Evolutionary conservation across 139 green algal species (phyloP).

Genomic region (Gonium pectorale): DNA sequence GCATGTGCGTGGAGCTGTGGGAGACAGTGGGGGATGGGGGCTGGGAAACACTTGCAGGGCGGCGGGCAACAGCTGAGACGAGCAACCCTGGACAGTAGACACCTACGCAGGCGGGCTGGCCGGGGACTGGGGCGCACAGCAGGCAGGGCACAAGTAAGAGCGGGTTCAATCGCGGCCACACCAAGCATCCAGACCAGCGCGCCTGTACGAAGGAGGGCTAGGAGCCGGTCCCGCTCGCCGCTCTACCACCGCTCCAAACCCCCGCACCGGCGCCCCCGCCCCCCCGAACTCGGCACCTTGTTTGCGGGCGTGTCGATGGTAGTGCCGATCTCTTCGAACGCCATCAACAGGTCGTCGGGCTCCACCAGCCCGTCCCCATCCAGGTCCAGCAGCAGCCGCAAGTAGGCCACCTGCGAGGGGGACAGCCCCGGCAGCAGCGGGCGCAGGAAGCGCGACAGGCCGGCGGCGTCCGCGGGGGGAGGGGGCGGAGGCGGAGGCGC

Average conservation of each 20-base stretch:
- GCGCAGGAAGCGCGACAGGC: constrained; percentile 21
- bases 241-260: too few species aligned
- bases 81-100: too few species aligned
- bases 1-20: constrained; percentile 53
- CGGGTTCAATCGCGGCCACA: too few species aligned
- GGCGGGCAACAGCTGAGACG: too few species aligned
- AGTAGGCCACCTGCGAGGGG: constrained; percentile 24
- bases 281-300: constrained; percentile 14
- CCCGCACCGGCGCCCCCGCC: too few species aligned
- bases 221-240: too few species aligned
- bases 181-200: too few species aligned
- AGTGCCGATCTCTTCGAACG: constrained; percentile 60
- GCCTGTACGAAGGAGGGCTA: too few species aligned
- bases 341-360: constrained; percentile 55
- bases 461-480: neutral
- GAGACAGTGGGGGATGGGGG: neutral
- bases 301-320: constrained; percentile 49
- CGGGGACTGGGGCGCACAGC: too few species aligned
- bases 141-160: too few species aligned
- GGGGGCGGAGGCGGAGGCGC: neutral
- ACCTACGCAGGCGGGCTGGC: too few species aligned
- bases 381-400: constrained; percentile 46
- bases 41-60: too few species aligned
- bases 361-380: constrained; percentile 51
- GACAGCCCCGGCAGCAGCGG: constrained; percentile 26